Base-by-base conservation (phyloP, 768 basidiomycete species). In the Hygrophorus pudorinus region DNA sequence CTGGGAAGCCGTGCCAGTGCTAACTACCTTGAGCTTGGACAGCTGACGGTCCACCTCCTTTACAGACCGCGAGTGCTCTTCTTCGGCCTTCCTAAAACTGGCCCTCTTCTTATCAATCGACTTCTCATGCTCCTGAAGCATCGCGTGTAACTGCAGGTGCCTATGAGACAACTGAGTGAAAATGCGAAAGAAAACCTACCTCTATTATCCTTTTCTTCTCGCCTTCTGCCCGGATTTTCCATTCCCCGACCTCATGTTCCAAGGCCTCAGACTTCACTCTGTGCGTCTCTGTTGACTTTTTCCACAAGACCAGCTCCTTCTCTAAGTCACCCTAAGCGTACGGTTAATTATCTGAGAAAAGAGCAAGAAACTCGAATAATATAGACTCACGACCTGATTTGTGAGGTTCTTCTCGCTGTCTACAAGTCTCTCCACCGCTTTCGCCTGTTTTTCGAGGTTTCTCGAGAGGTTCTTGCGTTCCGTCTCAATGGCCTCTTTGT, bases 401-500 rank as follows among this genome's bases (percentile, higher is more conserved):
- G 56, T 59, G 4, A 88, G 63, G 34, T 67, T 70, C 49, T 79
- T 78, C 54, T 91, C 83, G 0, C 73, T 61, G 43, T 83, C 81
- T 9, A 67, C 63, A 3, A 83, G 64, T 29, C 73, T 72, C 46
- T 91, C 89, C 10, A 92, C 65, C 5, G 75, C 72, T 48, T 69
- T 69, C 16, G 57, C 60, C 48, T 73, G 71, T 53, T 70, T 72
- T 49, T 74, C 73, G 11, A 65, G 28, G 38, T 64, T 65, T 39
- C 80, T 72, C 13, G 65, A 56, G 28, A 80, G 61, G 27, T 67
- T 75, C 61, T 88, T 88, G 37, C 80, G 73, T 57, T 91, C 87
- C 1, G 67, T 67, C 27, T 91, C 87, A 2, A 81, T 63, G 13
- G 86, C 80, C 47, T 96, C 91, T 62, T 85, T 91, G 46, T 84